Conservation (phyloP, 768 basidiomycete species). For the Pholiota microspora region DNA sequence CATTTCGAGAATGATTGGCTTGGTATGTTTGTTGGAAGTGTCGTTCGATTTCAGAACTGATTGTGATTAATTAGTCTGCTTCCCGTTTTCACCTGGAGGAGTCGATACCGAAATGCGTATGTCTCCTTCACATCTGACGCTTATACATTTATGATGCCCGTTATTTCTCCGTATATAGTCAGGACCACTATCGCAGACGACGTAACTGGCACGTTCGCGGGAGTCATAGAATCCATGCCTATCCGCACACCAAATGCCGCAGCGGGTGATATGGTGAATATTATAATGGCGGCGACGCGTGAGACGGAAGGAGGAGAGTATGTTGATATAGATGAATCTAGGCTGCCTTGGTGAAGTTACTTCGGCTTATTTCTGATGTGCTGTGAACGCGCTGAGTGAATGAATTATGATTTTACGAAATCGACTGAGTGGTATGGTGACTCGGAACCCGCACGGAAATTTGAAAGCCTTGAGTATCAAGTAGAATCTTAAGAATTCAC, state of each 20-base stretch:
- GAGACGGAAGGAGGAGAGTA: constrained; percentile 1
- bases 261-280: neutral
- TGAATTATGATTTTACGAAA: too few species aligned
- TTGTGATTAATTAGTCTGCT: neutral
- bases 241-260: neutral
- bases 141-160: too few species aligned
- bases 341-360: neutral
- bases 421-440: too few species aligned
- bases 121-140: neutral
- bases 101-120: neutral
- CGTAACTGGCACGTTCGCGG: neutral
- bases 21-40: constrained; percentile 1
- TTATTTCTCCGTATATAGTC: neutral
- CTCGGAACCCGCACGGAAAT: too few species aligned
- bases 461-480: too few species aligned
- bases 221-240: neutral
- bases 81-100: constrained; percentile 1
- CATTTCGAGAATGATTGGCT: constrained; percentile 16
- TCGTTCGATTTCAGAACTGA: too few species aligned
- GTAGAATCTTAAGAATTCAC: too few species aligned
- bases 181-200: neutral
- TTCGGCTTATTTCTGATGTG: too few species aligned
- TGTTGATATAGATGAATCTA: neutral
- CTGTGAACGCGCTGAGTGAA: too few species aligned
- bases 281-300: neutral